A percentile compares a stretch with the other conserved stretches of the same genome.
These are phyloP conservation scores for Tetraselmis chui DNA, from an alignment of 139 green algal species.

Conservation along the genomic window DNA sequence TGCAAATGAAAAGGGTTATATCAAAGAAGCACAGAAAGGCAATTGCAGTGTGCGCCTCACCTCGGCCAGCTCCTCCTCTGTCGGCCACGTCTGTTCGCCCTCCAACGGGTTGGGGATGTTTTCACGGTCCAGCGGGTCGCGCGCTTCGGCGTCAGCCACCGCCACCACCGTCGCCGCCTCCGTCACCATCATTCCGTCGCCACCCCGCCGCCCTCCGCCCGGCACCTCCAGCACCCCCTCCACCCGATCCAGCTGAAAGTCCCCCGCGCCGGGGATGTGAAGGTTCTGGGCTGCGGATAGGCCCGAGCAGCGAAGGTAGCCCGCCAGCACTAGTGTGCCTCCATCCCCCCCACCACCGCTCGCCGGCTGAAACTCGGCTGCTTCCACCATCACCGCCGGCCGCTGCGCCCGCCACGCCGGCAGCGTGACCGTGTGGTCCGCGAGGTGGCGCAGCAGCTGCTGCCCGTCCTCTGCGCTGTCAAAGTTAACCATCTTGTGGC, in stretches of 20 bases:
- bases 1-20: too few species aligned
- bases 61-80: conserved; percentile 65
- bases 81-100: conserved; percentile 90
- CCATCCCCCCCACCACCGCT: background rate
- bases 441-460: conserved; percentile 61
- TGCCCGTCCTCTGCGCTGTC: conserved; percentile 44
- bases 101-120: conserved; percentile 49
- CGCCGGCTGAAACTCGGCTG: conserved; percentile 27
- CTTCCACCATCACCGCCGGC: conserved; percentile 57
- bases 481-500: conserved; percentile 43
- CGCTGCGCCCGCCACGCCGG: conserved; percentile 70
- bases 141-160: conserved; percentile 30
- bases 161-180: background rate
- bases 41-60: too few species aligned
- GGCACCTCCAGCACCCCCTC: conserved; percentile 32
- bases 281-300: conserved; percentile 71
- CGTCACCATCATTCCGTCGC: conserved; percentile 1
- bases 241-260: conserved; percentile 69
- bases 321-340: conserved; percentile 42
- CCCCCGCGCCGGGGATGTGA: conserved; percentile 62
- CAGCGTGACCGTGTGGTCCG: conserved; percentile 29
- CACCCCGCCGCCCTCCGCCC: background rate
- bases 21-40: too few species aligned
- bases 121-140: conserved; percentile 53
- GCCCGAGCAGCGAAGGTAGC: conserved; percentile 55